Conservation (phyloP, 2,329 filamentous ascomycete genomes). For the Leptodontidium sp. region DNA sequence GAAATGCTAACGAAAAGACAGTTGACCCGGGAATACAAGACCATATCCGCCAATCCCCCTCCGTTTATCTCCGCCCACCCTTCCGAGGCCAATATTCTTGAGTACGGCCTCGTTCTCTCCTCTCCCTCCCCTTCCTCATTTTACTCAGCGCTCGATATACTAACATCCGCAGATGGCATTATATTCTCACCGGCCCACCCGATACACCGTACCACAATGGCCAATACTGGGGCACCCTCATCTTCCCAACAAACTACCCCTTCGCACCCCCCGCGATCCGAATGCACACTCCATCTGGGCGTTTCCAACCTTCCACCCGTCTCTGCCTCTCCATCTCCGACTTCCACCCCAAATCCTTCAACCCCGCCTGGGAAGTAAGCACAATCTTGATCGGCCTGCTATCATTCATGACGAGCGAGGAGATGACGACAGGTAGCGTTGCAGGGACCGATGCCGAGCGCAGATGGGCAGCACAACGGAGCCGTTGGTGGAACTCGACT, state of each 20-base stretch:
- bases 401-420: slow-evolving; percentile 98
- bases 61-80: slow-evolving; percentile 91
- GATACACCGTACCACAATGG: slow-evolving; percentile 93
- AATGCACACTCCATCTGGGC: slow-evolving; percentile 97
- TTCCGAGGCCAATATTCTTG: slow-evolving; percentile 89
- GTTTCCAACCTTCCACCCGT: slow-evolving; percentile 91
- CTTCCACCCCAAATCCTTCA: slow-evolving; percentile 98
- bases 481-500: slow-evolving; percentile 96
- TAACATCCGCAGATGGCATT: slow-evolving; percentile 76
- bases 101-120: slow-evolving; percentile 60
- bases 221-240: slow-evolving; percentile 97
- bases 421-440: slow-evolving; percentile 96
- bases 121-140: slow-evolving; percentile 10
- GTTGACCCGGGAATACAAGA: slow-evolving; percentile 70
- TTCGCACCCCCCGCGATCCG: slow-evolving; percentile 97
- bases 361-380: slow-evolving; percentile 97
- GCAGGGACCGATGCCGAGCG: slow-evolving; percentile 80
- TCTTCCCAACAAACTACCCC: slow-evolving; percentile 96
- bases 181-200: slow-evolving; percentile 93
- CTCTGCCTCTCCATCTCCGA: slow-evolving; percentile 96
- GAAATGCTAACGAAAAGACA: slow-evolving; percentile 41
- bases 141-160: slow-evolving; percentile 8
- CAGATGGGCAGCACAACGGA: slow-evolving; percentile 76
- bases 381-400: slow-evolving; percentile 94
- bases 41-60: slow-evolving; percentile 77